Conservation (phyloP, 768 basidiomycete genomes). For the Amanita phalloides region DNA sequence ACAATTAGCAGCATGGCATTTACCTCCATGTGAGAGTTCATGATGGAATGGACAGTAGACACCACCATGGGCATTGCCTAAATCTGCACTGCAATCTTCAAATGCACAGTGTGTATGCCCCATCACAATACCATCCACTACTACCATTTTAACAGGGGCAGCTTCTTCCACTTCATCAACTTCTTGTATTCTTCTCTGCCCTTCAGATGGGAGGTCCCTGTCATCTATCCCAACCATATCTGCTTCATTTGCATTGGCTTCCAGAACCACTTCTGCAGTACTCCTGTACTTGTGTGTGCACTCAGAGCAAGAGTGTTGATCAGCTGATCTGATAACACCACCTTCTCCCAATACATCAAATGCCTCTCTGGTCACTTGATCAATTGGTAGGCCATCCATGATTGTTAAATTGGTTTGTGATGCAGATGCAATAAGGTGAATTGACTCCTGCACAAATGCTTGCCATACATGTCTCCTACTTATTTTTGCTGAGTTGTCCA, state of each 20-base stretch:
- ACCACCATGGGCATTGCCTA: not conserved
- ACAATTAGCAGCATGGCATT: too few relatives aligned
- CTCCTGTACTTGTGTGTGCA: constrained; percentile 8
- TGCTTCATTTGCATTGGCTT: too few relatives aligned
- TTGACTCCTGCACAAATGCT: constrained; percentile 6
- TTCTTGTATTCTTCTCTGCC: too few relatives aligned
- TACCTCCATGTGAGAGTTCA: too few relatives aligned
- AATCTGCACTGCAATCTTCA: not conserved
- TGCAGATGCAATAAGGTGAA: not conserved
- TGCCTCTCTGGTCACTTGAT: constrained; percentile 7
- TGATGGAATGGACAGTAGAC: too few relatives aligned
- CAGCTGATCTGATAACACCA: constrained; percentile 8
- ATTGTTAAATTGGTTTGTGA: constrained; percentile 1
- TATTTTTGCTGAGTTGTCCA: not conserved
- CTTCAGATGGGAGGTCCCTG: too few relatives aligned
- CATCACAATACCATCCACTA: constrained; percentile 11
- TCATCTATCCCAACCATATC: too few relatives aligned
- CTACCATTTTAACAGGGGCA: too few relatives aligned
- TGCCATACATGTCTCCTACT: constrained; percentile 1
- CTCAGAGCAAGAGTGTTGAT: constrained; percentile 7
- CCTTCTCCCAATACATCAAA: constrained; percentile 5
- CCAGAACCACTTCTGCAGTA: too few relatives aligned
- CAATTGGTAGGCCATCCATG: constrained; percentile 4
- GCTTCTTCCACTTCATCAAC: too few relatives aligned
- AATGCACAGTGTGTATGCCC: constrained; percentile 6